These are phyloP conservation scores for Tubosaeta sp. DNA, from an alignment of 768 basidiomycete species.

Conservation along the genomic window DNA sequence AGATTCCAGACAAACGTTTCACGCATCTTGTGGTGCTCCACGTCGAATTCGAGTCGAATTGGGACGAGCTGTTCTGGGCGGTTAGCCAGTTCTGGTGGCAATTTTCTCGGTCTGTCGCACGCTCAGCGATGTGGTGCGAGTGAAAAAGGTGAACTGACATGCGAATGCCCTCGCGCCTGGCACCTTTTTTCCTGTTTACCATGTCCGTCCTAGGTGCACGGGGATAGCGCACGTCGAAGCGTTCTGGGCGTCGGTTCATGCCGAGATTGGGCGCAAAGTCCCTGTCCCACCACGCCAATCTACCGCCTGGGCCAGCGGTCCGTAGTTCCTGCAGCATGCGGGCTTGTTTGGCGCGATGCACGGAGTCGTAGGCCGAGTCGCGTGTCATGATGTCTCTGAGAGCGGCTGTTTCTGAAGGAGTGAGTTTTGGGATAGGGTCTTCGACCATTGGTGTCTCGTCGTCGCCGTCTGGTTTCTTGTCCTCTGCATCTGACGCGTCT, in stretches of 20 bases:
- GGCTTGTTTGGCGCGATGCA: conserved; percentile 46
- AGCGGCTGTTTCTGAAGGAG: conserved; percentile 29
- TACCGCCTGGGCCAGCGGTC: conserved; percentile 38
- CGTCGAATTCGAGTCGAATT: conserved; percentile 93
- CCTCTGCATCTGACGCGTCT: conserved; percentile 19
- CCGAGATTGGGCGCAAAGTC: conserved; percentile 37
- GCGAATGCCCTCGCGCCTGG: conserved; percentile 64
- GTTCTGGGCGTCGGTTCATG: conserved; percentile 27
- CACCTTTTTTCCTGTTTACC: conserved; percentile 45
- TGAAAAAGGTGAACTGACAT: conserved; percentile 52
- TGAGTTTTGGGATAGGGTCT: conserved; percentile 26
- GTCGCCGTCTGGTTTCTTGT: conserved; percentile 21
- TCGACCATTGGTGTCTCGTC: conserved; percentile 23
- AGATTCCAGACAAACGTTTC: conserved; percentile 98
- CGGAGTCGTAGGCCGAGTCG: conserved; percentile 45
- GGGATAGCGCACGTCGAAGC: conserved; percentile 56
- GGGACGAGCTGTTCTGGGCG: conserved; percentile 84
- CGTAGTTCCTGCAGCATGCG: conserved; percentile 50
- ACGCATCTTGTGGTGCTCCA: conserved; percentile 89
- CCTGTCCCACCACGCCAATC: conserved; percentile 63
- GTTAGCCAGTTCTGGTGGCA: conserved; percentile 52
- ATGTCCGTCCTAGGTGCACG: conserved; percentile 37
- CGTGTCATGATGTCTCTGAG: conserved; percentile 35
- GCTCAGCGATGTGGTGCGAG: conserved; percentile 2
- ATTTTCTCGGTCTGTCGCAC: conserved; percentile 51